Evolutionary conservation across 2,329 filamentous ascomycete species (phyloP), one percentile per base, ranked within the genome.

Genomic region (Catunica adiposa): DNA sequence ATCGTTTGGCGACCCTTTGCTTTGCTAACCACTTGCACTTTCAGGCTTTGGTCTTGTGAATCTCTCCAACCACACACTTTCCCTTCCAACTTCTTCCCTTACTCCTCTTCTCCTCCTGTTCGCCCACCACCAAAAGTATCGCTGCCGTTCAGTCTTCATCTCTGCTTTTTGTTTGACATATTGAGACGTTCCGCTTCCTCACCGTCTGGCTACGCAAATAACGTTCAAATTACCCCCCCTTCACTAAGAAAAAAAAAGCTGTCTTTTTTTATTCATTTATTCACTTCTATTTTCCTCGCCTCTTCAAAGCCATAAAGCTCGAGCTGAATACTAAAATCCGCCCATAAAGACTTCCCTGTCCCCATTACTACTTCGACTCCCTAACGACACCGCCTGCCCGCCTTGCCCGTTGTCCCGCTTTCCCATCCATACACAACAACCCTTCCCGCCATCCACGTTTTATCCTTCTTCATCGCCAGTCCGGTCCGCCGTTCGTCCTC

Each of bases 21-120:
- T 22, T 44, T 22, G 15, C 15, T 15, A 17, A n/a, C 40, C n/a
- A 44, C 34, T 53, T 20, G 37, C 29, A 34, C 26, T 34, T 37
- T 51, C 29, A 11, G 6, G 48, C 17, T 22, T n/a, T 51, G 8
- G 26, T 37, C 26, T 34, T 48, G 25, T 26, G 29, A 44, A 44
- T 23, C 31, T 53, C 31, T 53, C 51, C 51, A 53, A 53, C 51
- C 34, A 53, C 51, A 53, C 17, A 37, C 17, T 11, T 48, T 11
- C 29, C 29, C 40, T 51, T 51, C 29, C 29, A 31, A 29, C 47
- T 51, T 51, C 20, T 47, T 11, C 15, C 48, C 25, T 51, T 31
- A 20, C 34, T 42, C 25, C 23, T 53, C 51, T n/a, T 42, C 34
- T 53, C 22, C 15, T 52, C 50, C 20, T 52, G 22, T 14, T 31